Base-by-base conservation (phyloP, 148 eudicot species). In the Silene uniflora region DNA sequence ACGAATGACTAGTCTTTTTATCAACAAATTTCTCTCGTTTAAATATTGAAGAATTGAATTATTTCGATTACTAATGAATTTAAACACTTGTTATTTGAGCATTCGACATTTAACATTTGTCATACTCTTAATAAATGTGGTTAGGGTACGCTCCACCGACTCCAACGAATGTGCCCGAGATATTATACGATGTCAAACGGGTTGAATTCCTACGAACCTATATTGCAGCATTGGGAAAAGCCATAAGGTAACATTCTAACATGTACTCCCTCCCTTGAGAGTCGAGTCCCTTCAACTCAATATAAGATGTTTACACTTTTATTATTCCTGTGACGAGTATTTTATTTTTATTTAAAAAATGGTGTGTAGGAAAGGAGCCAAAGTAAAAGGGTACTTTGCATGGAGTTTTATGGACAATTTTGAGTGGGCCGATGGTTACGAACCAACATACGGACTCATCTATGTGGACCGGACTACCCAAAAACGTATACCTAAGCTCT, bases 401-500 rank as follows among this genome's bases (percentile, higher is more conserved):
- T 88, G 97, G 93, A 80, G 86, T 23, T 29, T 91, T 79, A 82
- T 89, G 86, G 90, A 89, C 69, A 78, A 84, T 72, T 84, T 87
- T 44, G 93, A 91, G 46, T 85, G 91, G 93, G 17, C 73, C 18
- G n/a, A 59, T 17, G 93, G 96, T 19, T 87, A 89, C 55, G 5
- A n/a, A 10, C 18, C 65, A 1, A 76, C 81, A 44, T 86, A 86
- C 12, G 93, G 93, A 6, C 75, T 91, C 47, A 83, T 84, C 72
- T 78, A 81, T 16, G 78, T 87, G 13, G 87, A 89, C 52, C 84
- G 77, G 11, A 55, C n/a, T 22, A 86, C 87, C 4, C 86, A 83
- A 10, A 59, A 69, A 47, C 82, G 91, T n/a, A 83, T 71, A 7
- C 91, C 93, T 0, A 87, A 86, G 75, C 75, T 84, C 6, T 91